Percentiles rank a stretch among this genome's conserved stretches.
Evolutionary conservation across 1,284 basidiomycete genomes (phyloP).

Genomic region (Cyathus pygmaeus): DNA sequence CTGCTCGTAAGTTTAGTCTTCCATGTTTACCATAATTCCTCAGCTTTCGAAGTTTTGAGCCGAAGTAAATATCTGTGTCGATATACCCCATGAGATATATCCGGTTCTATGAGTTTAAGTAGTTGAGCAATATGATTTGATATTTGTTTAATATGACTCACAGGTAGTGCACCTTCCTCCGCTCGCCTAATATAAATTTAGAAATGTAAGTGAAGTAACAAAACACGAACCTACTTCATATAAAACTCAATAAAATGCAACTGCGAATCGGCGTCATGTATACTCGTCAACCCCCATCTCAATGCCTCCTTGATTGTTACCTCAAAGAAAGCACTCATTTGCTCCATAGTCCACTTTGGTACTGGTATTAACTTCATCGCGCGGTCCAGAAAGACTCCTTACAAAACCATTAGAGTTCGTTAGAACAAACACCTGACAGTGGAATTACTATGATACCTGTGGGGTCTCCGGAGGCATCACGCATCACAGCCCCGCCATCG

Average conservation of each 20-base stretch:
- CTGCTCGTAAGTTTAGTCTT: constrained; percentile 75
- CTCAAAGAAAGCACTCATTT: constrained; percentile 71
- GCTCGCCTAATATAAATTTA: constrained; percentile 56
- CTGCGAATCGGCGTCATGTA: constrained; percentile 81
- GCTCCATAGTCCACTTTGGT: constrained; percentile 69
- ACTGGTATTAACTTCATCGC: constrained; percentile 75
- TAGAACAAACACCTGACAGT: no score
- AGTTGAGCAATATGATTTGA: not conserved
- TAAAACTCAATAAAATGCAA: constrained; percentile 73
- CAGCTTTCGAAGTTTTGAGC: constrained; percentile 68
- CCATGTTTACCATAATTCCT: constrained; percentile 68
- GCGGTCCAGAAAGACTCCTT: constrained; percentile 78
- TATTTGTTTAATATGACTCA: constrained; percentile 40
- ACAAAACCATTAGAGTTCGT: not conserved
- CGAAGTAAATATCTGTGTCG: constrained; percentile 69
- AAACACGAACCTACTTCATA: constrained; percentile 57
- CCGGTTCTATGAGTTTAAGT: constrained; percentile 65
- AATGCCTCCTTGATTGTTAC: constrained; percentile 75
- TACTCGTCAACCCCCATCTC: constrained; percentile 78
- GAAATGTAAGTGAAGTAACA: not conserved
- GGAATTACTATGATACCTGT: constrained; percentile 63
- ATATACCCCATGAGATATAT: constrained; percentile 81
- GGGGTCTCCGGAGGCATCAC: constrained; percentile 70
- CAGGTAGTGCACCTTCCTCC: constrained; percentile 70
- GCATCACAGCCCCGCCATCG: constrained; percentile 81